Evolutionary conservation across 139 green algal species (phyloP).

Genomic region (Microglena sp.): DNA sequence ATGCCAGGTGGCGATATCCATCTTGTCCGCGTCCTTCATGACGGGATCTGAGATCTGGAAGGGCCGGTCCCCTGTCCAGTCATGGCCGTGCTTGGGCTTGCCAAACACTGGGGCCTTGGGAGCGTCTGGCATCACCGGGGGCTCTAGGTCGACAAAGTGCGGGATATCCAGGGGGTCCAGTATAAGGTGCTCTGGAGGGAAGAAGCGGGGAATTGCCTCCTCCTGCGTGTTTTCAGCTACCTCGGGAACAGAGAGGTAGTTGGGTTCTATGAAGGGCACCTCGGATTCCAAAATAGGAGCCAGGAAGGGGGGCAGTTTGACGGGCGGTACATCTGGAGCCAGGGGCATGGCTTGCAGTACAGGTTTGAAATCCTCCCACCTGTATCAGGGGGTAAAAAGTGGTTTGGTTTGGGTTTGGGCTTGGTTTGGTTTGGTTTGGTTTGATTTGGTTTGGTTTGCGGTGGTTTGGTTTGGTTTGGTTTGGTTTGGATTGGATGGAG

Average conservation of each 20-base stretch:
- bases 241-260: conserved; percentile 27
- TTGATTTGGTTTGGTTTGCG: too few relatives aligned
- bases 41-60: conserved; percentile 14
- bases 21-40: conserved; percentile 6
- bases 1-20: conserved; percentile 18
- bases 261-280: conserved; percentile 28
- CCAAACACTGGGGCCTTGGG: conserved; percentile 16
- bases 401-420: too few relatives aligned
- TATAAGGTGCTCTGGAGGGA: conserved; percentile 23
- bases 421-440: too few relatives aligned
- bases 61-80: conserved; percentile 44
- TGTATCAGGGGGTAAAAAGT: background rate
- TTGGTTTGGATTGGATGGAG: too few relatives aligned
- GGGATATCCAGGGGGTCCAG: conserved; percentile 25
- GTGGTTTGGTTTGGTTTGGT: too few relatives aligned
- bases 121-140: conserved; percentile 21
- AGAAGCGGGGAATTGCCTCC: conserved; percentile 20
- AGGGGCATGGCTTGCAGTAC: conserved; percentile 21
- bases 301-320: conserved; percentile 38
- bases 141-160: conserved; percentile 23
- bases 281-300: conserved; percentile 24
- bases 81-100: conserved; percentile 35
- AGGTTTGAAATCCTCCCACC: conserved; percentile 52
- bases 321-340: conserved; percentile 17
- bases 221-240: conserved; percentile 16